Evolutionary conservation across 495 filamentous ascomycete genomes (phyloP), one percentile per base, ranked within the genome.

Genomic region (Lindgomyces ingoldianus): DNA sequence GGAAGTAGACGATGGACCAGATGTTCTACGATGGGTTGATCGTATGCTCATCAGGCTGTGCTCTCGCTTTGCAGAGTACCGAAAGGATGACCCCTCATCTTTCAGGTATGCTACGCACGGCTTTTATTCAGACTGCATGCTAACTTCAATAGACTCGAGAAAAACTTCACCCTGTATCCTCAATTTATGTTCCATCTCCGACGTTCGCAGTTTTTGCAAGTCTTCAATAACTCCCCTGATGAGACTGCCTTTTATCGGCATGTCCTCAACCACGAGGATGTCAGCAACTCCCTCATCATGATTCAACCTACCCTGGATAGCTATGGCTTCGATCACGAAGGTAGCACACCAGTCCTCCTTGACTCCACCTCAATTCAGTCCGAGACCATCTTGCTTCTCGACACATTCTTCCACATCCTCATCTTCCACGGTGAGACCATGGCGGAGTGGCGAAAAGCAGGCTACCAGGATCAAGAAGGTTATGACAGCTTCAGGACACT

Each of bases 141-240:
- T 68, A 30, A 64, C 25, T 18, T 3, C 30, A 6, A 45, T 41
- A 71, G 95, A 39, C 79, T 99, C 63, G 95, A 99, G 74, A 97
- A 97, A 86, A 98, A 99, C 80, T 98, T 99, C 73, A 96, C 94
- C 0, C 84, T 99, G 19, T 99, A 99, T 70, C 95, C 95, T 30
- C 95, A 99, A 77, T 99, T 99, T 79, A 98, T 99, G 95, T 99
- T 98, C 82, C 95, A 99, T 74, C 82, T 99, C 62, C 89, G 95
- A 55, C 85, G 95, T 73, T 95, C 90, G 72, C 95, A 99, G 76
- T 99, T 99, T 80, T 79, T 99, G 70, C 95, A 99, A 73, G 93
- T 99, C 50, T 99, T 99, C 82, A 99, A 99, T 80, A 98, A 97
- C 77, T 97, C 93, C 0, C 95, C 95, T 12, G 95, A 99, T 70